Evolutionary conservation across 73 alveolate genomes (phyloP), one percentile per base, ranked within the genome.

Genomic region (Breviolum minutum): DNA sequence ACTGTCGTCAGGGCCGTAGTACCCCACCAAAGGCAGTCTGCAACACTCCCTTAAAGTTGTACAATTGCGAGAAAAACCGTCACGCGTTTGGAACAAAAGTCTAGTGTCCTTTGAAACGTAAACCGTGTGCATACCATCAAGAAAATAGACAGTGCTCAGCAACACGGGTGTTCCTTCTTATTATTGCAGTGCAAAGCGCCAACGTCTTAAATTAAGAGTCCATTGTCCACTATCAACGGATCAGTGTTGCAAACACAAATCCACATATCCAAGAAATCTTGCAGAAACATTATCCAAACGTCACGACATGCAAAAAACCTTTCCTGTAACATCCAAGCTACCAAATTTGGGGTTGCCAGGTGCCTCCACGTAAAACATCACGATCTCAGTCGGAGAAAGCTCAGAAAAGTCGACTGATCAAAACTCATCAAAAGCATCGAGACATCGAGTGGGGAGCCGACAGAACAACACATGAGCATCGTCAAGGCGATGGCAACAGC

Each of bases 11-110:
- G 87, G 30, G 96, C 96, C 8, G 96, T 90, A 29, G 96, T 90
- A n/a, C 96, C 96, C 96, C 96, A 90, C 96, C 96, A 90, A 8
- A 90, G 76, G 87, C 96, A 90, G 68, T 90, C 96, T 12, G 96
- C 96, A 7, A 90, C 96, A 30, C 87, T 90, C 9, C 96, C 96
- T 90, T 13, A 5, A 40, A 40, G 54, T 40, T 40, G 54, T n/a
- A 40, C 54, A 40, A 0, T 40, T 40, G 54, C 54, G 54, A 40
- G 54, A 40, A 40, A 40, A 40, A 40, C 54, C 3, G 54, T 40
- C 54, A 40, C 54, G 3, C 0, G 54, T 40, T 40, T 40, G 5
- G 54, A 40, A 40, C 5, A 40, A 40, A 40, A 40, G 54, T 40
- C 54, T 2, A 40, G 54, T 40, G 54, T 40, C 54, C 54, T 40